A percentile compares a stretch with the other conserved stretches of the same genome.
phyloP scores from a whole-genome alignment of 768 basidiomycete species.

The Leccinum olivaceopallidum region DNA sequence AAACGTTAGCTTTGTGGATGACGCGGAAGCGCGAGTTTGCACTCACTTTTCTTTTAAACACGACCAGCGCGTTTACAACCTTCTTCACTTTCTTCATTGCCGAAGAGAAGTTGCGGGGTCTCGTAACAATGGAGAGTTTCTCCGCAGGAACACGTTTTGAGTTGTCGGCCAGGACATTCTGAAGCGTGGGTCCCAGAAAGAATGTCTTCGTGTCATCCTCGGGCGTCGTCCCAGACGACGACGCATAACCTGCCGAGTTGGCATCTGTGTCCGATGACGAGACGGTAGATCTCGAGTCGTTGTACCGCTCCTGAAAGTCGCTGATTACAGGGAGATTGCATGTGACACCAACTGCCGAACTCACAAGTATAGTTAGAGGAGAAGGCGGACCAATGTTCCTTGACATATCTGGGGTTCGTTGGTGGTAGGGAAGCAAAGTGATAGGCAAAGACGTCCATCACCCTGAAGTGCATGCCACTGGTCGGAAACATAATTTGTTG shows the following conservation, averaged over 20 bases:
- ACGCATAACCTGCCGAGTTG: conserved; percentile 22
- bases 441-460: background rate
- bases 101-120: conserved; percentile 13
- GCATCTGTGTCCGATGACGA: conserved; percentile 26
- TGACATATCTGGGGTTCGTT: conserved; percentile 11
- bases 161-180: conserved; percentile 7
- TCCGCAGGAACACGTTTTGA: background rate
- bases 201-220: conserved; percentile 30
- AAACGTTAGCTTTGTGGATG: background rate
- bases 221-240: conserved; percentile 34
- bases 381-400: conserved; percentile 12
- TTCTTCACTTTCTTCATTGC: conserved; percentile 28
- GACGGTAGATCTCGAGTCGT: conserved; percentile 8
- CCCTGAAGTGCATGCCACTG: background rate
- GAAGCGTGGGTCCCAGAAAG: conserved; percentile 18
- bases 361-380: conserved; percentile 11
- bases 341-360: background rate
- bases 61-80: conserved; percentile 17
- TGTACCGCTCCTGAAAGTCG: conserved; percentile 1
- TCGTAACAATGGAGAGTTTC: conserved; percentile 14
- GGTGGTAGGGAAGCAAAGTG: background rate
- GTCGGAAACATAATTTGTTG: conserved; percentile 14
- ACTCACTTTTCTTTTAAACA: conserved; percentile 30
- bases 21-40: background rate
- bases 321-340: background rate